Conservation (phyloP, 2,329 filamentous ascomycete species). For the Diplodia seriata region DNA sequence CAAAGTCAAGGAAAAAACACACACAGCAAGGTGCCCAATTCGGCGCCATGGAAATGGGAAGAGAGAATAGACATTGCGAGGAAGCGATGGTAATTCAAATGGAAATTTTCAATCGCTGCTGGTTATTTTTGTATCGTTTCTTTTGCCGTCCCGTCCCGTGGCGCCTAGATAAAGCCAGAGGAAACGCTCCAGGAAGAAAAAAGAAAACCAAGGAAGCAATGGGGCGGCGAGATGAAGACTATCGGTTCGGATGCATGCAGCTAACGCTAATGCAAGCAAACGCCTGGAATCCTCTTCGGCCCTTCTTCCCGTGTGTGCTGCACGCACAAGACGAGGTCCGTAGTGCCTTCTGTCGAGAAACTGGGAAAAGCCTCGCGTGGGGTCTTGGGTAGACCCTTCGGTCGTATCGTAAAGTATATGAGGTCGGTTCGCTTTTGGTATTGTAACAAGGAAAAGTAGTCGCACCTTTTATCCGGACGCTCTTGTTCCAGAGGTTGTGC, state of each 20-base stretch:
- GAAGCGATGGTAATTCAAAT: neutral
- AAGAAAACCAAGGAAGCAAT: neutral
- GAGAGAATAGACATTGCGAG: neutral
- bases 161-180: neutral
- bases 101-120: neutral
- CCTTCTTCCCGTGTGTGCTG: slow-evolving; percentile 6
- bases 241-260: slow-evolving; percentile 14
- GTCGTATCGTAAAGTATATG: slow-evolving; percentile 6
- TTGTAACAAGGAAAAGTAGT: too few relatives aligned
- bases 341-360: neutral
- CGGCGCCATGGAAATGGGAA: neutral
- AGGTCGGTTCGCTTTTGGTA: too few relatives aligned
- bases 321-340: neutral
- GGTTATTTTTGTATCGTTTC: slow-evolving; percentile 15
- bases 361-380: slow-evolving; percentile 1
- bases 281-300: neutral
- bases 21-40: neutral
- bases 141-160: slow-evolving; percentile 25
- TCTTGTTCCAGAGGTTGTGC: too few relatives aligned
- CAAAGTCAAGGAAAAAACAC: neutral
- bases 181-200: neutral
- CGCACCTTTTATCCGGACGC: too few relatives aligned
- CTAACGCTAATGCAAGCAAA: slow-evolving; percentile 23
- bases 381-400: neutral
- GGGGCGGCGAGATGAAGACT: neutral